Evolutionary conservation across 768 basidiomycete species (phyloP).

Genomic region (Termitomyces sp.): DNA sequence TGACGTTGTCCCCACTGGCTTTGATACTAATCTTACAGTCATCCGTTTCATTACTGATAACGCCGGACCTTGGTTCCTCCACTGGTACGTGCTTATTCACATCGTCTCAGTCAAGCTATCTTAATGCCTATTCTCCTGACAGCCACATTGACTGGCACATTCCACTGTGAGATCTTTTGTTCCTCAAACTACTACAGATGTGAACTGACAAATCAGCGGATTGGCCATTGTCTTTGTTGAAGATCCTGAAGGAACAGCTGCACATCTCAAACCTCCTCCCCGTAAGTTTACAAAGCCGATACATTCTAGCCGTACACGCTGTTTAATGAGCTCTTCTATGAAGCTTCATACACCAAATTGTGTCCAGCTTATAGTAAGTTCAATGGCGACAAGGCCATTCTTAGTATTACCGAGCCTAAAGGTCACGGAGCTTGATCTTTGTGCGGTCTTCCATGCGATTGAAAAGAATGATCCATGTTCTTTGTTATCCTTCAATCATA

Average conservation of each 20-base stretch:
- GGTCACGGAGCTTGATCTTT: background rate
- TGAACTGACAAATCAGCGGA: conserved; percentile 5
- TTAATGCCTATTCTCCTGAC: background rate
- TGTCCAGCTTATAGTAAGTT: background rate
- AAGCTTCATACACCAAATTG: background rate
- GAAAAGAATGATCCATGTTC: too few species aligned
- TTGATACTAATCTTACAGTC: background rate
- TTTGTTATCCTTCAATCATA: too few species aligned
- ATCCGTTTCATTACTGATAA: conserved; percentile 6
- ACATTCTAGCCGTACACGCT: too few species aligned
- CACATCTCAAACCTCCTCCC: background rate
- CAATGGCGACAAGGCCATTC: background rate
- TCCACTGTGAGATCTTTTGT: background rate
- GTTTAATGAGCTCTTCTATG: too few species aligned
- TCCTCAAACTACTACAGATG: too few species aligned
- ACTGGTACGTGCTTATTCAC: background rate
- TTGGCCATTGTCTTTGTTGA: conserved; percentile 32
- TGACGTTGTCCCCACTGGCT: background rate
- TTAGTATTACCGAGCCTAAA: background rate
- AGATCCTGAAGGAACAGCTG: conserved; percentile 11
- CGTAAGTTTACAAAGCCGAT: too few species aligned
- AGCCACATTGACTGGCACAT: conserved; percentile 9
- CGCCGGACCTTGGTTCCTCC: conserved; percentile 3
- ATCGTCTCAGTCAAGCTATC: background rate
- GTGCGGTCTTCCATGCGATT: too few species aligned